Percentiles rank a stretch among this genome's conserved stretches.
phyloP scores from a whole-genome alignment of 345 rosid genomes.

The Cardamine occulta region DNA sequence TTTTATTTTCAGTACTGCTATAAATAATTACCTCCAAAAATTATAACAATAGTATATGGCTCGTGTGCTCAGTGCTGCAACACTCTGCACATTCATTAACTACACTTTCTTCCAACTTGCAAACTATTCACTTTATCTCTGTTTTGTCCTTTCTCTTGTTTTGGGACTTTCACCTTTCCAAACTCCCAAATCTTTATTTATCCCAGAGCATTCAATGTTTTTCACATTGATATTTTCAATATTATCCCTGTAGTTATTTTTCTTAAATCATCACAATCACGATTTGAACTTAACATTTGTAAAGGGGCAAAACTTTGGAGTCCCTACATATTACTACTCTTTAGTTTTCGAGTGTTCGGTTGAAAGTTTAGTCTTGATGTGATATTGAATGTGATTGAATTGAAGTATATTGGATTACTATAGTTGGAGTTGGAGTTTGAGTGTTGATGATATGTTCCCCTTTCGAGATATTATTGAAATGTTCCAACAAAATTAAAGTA shows the following conservation, averaged over 20 bases:
- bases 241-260: not conserved
- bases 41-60: not conserved
- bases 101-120: constrained; percentile 41
- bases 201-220: constrained; percentile 14
- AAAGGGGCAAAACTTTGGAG: not conserved
- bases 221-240: constrained; percentile 2
- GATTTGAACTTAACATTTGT: constrained; percentile 3
- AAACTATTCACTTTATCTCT: constrained; percentile 29
- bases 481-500: not conserved
- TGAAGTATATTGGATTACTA: constrained; percentile 16
- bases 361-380: constrained; percentile 33
- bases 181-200: constrained; percentile 31
- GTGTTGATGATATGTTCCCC: constrained; percentile 5
- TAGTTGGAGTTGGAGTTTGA: constrained; percentile 24
- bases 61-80: constrained; percentile 33
- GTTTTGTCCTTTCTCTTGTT: constrained; percentile 41
- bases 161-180: constrained; percentile 39
- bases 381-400: constrained; percentile 35
- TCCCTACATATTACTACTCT: constrained; percentile 25
- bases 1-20: not conserved
- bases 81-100: constrained; percentile 43
- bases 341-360: constrained; percentile 29
- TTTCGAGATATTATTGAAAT: constrained; percentile 11
- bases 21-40: not conserved
- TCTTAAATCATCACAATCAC: constrained; percentile 13